These are phyloP conservation scores for Dactylellina cionopaga DNA, from an alignment of 2,329 filamentous ascomycete genomes.

Conservation along the genomic window DNA sequence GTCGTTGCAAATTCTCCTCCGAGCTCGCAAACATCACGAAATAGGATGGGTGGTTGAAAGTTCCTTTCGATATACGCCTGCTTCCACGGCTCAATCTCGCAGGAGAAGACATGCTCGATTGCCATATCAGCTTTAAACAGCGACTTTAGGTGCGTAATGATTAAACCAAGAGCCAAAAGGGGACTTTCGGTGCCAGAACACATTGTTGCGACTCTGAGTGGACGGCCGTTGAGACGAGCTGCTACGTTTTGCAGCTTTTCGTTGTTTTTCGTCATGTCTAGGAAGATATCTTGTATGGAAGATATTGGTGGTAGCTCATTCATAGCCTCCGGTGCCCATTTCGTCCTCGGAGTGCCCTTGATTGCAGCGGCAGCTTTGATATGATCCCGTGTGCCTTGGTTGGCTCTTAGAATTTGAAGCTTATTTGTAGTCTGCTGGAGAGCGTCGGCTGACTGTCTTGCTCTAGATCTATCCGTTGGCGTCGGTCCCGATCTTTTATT, in stretches of 20 bases:
- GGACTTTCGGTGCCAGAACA: constrained; percentile 83
- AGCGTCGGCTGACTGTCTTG: background rate
- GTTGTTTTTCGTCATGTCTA: constrained; percentile 61
- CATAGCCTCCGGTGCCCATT: constrained; percentile 25
- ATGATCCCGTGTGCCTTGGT: too few relatives aligned
- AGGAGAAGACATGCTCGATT: constrained; percentile 70
- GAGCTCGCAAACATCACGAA: constrained; percentile 70
- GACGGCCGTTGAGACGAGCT: constrained; percentile 58
- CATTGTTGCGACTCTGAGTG: constrained; percentile 73
- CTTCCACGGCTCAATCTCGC: constrained; percentile 72
- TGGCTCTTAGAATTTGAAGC: constrained; percentile 9
- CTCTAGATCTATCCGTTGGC: background rate
- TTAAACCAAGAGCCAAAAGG: constrained; percentile 71
- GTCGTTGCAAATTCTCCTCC: constrained; percentile 67
- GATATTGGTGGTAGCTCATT: constrained; percentile 63
- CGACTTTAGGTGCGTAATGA: constrained; percentile 64
- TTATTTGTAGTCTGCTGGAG: constrained; percentile 8
- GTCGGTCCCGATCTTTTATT: background rate
- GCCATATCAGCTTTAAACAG: constrained; percentile 60
- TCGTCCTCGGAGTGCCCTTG: constrained; percentile 12
- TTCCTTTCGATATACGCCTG: constrained; percentile 73
- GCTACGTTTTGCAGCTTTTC: constrained; percentile 60
- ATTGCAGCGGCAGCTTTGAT: constrained; percentile 8
- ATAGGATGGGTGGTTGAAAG: constrained; percentile 66
- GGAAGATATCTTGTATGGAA: constrained; percentile 65